phyloP scores from a whole-genome alignment of 176 grass and related monocot species.

The Elaeis guineensis region DNA sequence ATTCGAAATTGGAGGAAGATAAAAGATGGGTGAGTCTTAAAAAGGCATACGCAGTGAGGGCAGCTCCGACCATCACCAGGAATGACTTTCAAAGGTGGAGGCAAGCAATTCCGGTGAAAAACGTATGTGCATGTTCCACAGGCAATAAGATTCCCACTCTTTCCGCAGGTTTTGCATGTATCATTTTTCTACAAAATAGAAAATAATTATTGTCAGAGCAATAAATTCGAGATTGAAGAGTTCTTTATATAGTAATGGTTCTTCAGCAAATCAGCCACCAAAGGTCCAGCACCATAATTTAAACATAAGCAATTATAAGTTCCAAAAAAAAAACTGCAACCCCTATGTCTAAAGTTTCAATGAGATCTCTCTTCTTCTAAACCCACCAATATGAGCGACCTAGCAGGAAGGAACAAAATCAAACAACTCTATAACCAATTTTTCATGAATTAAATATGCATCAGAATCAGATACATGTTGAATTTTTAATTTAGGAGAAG shows the following conservation, averaged over 20 bases:
- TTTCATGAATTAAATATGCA: no score
- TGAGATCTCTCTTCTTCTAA: no score
- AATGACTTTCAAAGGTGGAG: slow-evolving; percentile 52
- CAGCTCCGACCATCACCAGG: slow-evolving; percentile 78
- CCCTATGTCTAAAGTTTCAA: no score
- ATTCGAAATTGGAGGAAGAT: not conserved
- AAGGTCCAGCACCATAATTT: no score
- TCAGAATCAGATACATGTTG: no score
- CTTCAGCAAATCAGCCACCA: not conserved
- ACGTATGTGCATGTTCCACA: slow-evolving; percentile 88
- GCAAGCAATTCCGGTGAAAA: slow-evolving; percentile 86
- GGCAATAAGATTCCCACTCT: slow-evolving; percentile 57
- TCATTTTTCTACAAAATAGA: slow-evolving; percentile 78
- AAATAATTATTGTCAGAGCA: slow-evolving; percentile 13
- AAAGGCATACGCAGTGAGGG: slow-evolving; percentile 74
- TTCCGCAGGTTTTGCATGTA: slow-evolving; percentile 62
- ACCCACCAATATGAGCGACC: no score
- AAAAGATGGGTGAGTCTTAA: slow-evolving; percentile 6
- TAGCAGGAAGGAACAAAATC: no score
- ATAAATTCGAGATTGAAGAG: slow-evolving; percentile 10
- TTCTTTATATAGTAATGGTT: slow-evolving; percentile 7
- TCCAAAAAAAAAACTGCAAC: no score
- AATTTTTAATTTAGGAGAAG: no score
- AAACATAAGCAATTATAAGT: no score
- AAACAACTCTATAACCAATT: no score